Percentiles rank a stretch among this genome's conserved stretches.
Evolutionary conservation across 2,329 filamentous ascomycete genomes (phyloP).

Genomic region (Alternaria viburni): DNA sequence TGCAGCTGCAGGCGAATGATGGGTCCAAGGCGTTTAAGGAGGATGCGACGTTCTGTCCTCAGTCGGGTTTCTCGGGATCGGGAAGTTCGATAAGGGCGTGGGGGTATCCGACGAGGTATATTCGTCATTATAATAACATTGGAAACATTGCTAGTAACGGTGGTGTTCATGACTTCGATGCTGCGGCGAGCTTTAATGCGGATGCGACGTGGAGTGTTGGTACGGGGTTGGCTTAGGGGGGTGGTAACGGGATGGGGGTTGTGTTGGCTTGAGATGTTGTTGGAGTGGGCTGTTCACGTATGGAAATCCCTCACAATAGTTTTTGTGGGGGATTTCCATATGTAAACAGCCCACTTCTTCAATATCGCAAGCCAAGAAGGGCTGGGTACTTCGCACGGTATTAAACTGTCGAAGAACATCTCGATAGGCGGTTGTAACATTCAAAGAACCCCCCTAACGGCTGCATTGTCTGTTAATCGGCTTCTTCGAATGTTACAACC

Average conservation of each 20-base stretch:
- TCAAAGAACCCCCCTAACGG: not conserved
- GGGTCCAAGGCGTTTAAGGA: slow-evolving; percentile 63
- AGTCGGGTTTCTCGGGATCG: slow-evolving; percentile 58
- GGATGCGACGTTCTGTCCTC: slow-evolving; percentile 68
- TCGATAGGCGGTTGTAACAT: not conserved
- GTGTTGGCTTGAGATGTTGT: not conserved
- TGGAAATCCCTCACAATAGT: too few relatives aligned
- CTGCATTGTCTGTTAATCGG: not conserved
- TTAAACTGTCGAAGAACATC: not conserved
- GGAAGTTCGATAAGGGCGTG: slow-evolving; percentile 63
- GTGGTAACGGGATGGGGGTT: not conserved
- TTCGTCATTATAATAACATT: slow-evolving; percentile 61
- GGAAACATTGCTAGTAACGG: slow-evolving; percentile 61
- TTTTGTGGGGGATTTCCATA: too few relatives aligned
- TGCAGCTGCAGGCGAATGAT: slow-evolving; percentile 60
- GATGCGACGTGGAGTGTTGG: slow-evolving; percentile 58
- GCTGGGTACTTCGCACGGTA: too few relatives aligned
- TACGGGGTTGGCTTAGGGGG: slow-evolving; percentile 12
- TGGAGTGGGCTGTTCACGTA: not conserved
- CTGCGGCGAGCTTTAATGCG: slow-evolving; percentile 56
- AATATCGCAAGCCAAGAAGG: too few relatives aligned
- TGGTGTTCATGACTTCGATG: slow-evolving; percentile 63
- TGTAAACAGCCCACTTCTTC: too few relatives aligned
- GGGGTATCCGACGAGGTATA: slow-evolving; percentile 65
- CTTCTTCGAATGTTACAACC: not conserved